Conservation (phyloP, 805 yeast genomes). For the Candida boidinii region DNA sequence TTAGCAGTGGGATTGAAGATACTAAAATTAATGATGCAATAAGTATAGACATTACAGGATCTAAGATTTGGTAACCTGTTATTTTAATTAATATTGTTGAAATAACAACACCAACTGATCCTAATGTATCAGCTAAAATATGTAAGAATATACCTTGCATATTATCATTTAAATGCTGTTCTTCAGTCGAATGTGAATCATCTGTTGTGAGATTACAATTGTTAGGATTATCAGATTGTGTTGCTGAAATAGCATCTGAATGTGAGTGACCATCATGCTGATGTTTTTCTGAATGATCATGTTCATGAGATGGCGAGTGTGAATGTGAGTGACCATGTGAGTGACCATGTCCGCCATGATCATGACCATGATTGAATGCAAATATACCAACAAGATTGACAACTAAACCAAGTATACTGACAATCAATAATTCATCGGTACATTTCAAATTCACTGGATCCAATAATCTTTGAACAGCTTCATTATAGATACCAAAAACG, state of each 20-base stretch:
- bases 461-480: conserved; percentile 73
- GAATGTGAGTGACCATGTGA: conserved; percentile 14
- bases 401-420: conserved; percentile 72
- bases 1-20: conserved; percentile 78
- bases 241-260: conserved; percentile 18
- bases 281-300: conserved; percentile 8
- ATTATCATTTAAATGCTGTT: conserved; percentile 54
- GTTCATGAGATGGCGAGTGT: conserved; percentile 19
- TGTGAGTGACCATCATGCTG: conserved; percentile 11
- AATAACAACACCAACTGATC: conserved; percentile 94
- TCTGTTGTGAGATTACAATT: conserved; percentile 8
- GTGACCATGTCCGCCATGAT: conserved; percentile 36
- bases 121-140: conserved; percentile 89
- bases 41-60: conserved; percentile 84
- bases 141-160: conserved; percentile 94
- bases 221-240: too few species aligned
- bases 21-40: conserved; percentile 74
- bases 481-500: conserved; percentile 79
- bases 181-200: conserved; percentile 7
- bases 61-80: conserved; percentile 68
- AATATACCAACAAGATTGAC: conserved; percentile 90
- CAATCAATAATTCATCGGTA: conserved; percentile 78
- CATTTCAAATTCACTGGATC: conserved; percentile 71
- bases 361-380: conserved; percentile 86
- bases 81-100: conserved; percentile 73